Base-by-base conservation (phyloP, 805 yeast genomes). In the Nakazawaea ishiwadae region DNA sequence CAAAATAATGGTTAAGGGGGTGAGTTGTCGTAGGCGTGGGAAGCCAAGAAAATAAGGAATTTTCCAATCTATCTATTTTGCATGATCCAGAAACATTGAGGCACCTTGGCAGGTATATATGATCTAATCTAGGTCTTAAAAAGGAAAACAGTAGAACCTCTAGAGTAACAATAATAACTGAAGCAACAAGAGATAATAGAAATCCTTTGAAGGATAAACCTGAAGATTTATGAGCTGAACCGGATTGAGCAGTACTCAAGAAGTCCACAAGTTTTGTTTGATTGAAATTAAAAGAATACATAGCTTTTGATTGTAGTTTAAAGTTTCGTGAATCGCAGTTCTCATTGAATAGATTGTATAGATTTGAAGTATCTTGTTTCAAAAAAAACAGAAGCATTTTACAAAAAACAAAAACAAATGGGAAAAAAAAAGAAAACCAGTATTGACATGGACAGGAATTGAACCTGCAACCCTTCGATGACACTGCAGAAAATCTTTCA, bases 401-500 rank as follows among this genome's bases (percentile, higher is more conserved):
- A 27, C 30, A 35, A 37, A 29, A 15, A 19, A 12, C 5, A 15
- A 17, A 30, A 38, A 12, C 15, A 16, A 12, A 31, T 11, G 17
- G 17, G 8, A 5, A 33, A 27, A 23, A 35, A 35, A 58, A 59
- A 58, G 53, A 49, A 57, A 57, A 51, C 52, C 61, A 65, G 58
- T 65, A 55, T 46, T 77, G 82, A 77, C 80, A 77, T 83, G 81
- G 83, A 79, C 86, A 79, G 84, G 86, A 79, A 77, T 79, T 75
- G 86, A 79, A 79, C 86, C 84, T 79, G 85, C 86, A 79, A 75
- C 86, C 86, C 77, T 79, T 77, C 79, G 86, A 78, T 78, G 62
- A 65, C 75, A 67, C 56, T 49, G 49, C 36, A 35, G 37, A 49
- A 47, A 53, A 36, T 31, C 56, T 66, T 40, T 39, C 42, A 39